Evolutionary conservation across 2,329 filamentous ascomycete genomes (phyloP).

Genomic region (Cladobotryum mycophilum): DNA sequence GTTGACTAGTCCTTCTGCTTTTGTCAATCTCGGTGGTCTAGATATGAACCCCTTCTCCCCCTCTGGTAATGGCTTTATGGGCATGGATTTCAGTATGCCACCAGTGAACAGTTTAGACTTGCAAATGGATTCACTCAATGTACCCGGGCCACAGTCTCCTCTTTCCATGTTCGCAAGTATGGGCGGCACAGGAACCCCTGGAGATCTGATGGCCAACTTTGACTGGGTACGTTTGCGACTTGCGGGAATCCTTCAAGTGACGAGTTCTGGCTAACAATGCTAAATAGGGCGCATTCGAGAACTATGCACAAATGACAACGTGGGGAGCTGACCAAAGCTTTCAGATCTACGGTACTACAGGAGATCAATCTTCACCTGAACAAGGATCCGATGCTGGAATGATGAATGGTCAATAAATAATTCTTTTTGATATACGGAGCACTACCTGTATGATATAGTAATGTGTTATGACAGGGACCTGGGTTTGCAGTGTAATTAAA

Average conservation of each 20-base stretch:
- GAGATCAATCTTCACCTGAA: slow-evolving; percentile 21
- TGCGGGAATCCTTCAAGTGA: neutral
- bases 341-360: slow-evolving; percentile 38
- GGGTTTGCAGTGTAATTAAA: neutral
- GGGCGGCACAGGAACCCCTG: slow-evolving; percentile 22
- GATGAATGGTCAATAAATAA: slow-evolving; percentile 15
- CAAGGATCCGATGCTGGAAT: slow-evolving; percentile 20
- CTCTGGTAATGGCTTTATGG: slow-evolving; percentile 35
- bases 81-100: slow-evolving; percentile 38
- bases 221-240: slow-evolving; percentile 47
- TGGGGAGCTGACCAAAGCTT: slow-evolving; percentile 49
- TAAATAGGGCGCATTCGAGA: slow-evolving; percentile 48
- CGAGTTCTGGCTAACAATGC: slow-evolving; percentile 19
- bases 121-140: slow-evolving; percentile 25
- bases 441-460: slow-evolving; percentile 5
- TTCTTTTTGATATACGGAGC: no score
- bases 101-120: slow-evolving; percentile 26
- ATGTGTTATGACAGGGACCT: slow-evolving; percentile 1
- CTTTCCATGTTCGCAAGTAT: slow-evolving; percentile 48
- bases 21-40: slow-evolving; percentile 20
- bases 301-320: slow-evolving; percentile 46
- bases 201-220: slow-evolving; percentile 46
- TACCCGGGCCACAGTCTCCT: slow-evolving; percentile 33
- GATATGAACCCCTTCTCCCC: slow-evolving; percentile 27
- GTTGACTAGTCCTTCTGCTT: slow-evolving; percentile 20